Evolutionary conservation across 345 rosid genomes (phyloP), one percentile per base, ranked within the genome.

Genomic region (Theobroma cacao): DNA sequence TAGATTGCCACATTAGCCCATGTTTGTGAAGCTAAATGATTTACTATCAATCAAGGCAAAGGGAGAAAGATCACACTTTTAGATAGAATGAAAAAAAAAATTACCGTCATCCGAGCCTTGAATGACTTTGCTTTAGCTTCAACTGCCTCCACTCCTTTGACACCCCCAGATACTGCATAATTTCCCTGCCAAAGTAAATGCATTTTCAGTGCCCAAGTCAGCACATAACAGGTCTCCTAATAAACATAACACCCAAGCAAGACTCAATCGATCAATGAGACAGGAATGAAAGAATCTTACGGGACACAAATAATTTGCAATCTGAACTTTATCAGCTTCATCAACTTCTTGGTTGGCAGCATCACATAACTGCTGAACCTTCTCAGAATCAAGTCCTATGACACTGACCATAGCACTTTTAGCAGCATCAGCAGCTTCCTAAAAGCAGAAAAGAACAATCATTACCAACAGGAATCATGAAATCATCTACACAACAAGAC

Each of bases 361-460:
- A 86, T 97, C 94, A 79, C 99, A 97, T 78, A 94, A 79, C 80
- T 87, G 88, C 78, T 87, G 97, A 81, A 91, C 98, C 85, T 94
- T 90, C 13, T 90, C 94, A 0, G 98, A 84, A 81, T 93, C 94
- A 79, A 97, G 81, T 60, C 99, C 98, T 78, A 97, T 90, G 79
- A 97, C 77, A 84, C 99, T 97, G 80, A 94, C 94, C 99, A 97
- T 97, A 40, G 93, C 99, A 88, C 98, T 74, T 84, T 87, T 89
- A 56, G 94, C 97, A 83, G 98, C 97, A 91, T 97, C 98, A 59
- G 98, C 92, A 38, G 99, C 99, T 60, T 91, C 98, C 99, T 97
- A 86, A 45, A 79, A 53, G 67, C 36, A 85, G 62, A 63, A 75
- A 50, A 72, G 67, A 73, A 61, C 41, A 41, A 66, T 33, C 2